Evolutionary conservation across 1,284 basidiomycete species (phyloP).

Genomic region (Neolentinus lepideus): DNA sequence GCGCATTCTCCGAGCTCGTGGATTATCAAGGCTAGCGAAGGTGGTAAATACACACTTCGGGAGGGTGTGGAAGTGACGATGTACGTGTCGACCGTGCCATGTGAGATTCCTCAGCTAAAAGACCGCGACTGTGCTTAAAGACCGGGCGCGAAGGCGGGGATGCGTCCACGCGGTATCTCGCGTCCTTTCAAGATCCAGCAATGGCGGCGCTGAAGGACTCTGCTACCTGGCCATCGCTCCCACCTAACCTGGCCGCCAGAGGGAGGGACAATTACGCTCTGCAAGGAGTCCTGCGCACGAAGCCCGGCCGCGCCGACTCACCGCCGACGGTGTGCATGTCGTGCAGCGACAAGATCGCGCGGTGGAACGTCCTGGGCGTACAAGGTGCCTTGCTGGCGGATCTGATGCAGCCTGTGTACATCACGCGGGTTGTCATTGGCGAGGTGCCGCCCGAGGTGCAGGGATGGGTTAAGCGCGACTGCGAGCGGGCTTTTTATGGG

Average conservation of each 20-base stretch:
- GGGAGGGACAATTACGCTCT: slow-evolving; percentile 76
- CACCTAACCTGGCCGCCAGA: slow-evolving; percentile 42
- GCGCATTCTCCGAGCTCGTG: slow-evolving; percentile 23
- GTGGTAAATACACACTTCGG: slow-evolving; percentile 39
- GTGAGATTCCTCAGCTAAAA: slow-evolving; percentile 35
- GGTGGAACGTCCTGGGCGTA: slow-evolving; percentile 77
- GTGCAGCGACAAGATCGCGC: slow-evolving; percentile 88
- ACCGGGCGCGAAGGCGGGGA: slow-evolving; percentile 67
- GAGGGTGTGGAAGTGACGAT: slow-evolving; percentile 51
- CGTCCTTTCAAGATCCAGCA: slow-evolving; percentile 58
- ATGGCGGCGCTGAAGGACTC: slow-evolving; percentile 66
- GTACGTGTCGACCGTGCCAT: slow-evolving; percentile 89
- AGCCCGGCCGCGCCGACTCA: slow-evolving; percentile 84
- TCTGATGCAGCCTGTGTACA: slow-evolving; percentile 57
- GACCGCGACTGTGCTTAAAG: slow-evolving; percentile 15
- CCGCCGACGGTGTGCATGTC: slow-evolving; percentile 77
- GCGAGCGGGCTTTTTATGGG: slow-evolving; percentile 52
- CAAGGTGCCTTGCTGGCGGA: slow-evolving; percentile 70
- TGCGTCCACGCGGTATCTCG: slow-evolving; percentile 77
- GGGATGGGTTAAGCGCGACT: slow-evolving; percentile 40
- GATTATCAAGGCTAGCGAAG: slow-evolving; percentile 27
- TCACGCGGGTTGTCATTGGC: slow-evolving; percentile 63
- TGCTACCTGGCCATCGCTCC: slow-evolving; percentile 25
- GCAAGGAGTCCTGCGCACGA: slow-evolving; percentile 76
- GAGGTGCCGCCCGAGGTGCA: slow-evolving; percentile 45